Percentiles rank a stretch among this genome's conserved stretches.
phyloP scores from a whole-genome alignment of 2,329 filamentous ascomycete species.

The Aulographum hederae region DNA sequence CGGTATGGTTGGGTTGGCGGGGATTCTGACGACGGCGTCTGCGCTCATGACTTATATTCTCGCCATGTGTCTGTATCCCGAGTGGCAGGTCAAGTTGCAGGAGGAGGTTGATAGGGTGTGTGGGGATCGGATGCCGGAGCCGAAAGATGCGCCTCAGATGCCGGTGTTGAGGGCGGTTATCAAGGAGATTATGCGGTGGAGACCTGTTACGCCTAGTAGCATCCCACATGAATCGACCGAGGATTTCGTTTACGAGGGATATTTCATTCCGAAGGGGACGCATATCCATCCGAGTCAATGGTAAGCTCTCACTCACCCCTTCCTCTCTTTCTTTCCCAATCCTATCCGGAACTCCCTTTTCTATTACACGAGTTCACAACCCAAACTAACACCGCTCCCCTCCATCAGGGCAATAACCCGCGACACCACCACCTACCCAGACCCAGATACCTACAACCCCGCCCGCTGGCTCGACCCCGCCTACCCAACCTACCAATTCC shows the following conservation, averaged over 20 bases:
- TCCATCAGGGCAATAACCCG: constrained; percentile 21
- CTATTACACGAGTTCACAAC: too few relatives aligned
- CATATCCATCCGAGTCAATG: constrained; percentile 19
- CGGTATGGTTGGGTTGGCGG: too few relatives aligned
- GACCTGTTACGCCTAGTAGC: constrained; percentile 13
- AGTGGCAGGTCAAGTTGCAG: constrained; percentile 27
- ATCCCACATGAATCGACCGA: constrained; percentile 13
- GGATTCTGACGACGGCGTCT: constrained; percentile 22
- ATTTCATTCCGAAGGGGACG: constrained; percentile 22
- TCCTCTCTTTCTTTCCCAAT: too few relatives aligned
- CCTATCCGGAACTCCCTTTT: too few relatives aligned
- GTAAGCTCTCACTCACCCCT: too few relatives aligned
- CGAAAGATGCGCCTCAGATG: constrained; percentile 25
- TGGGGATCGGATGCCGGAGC: constrained; percentile 27
- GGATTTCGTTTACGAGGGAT: constrained; percentile 18
- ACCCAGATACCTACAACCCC: constrained; percentile 18
- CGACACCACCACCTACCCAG: constrained; percentile 17
- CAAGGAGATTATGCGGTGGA: constrained; percentile 25
- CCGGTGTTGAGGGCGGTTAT: constrained; percentile 15
- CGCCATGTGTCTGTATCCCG: constrained; percentile 31
- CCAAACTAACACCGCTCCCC: too few relatives aligned
- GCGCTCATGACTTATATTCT: constrained; percentile 27
- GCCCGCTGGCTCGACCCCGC: constrained; percentile 35
- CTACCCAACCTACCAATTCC: constrained; percentile 47
- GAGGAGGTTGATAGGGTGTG: constrained; percentile 29